A percentile compares a stretch with the other conserved stretches of the same genome.
Conservation (phyloP, 2,329 filamentous ascomycete genomes). For the Colletotrichum paranaense region DNA sequence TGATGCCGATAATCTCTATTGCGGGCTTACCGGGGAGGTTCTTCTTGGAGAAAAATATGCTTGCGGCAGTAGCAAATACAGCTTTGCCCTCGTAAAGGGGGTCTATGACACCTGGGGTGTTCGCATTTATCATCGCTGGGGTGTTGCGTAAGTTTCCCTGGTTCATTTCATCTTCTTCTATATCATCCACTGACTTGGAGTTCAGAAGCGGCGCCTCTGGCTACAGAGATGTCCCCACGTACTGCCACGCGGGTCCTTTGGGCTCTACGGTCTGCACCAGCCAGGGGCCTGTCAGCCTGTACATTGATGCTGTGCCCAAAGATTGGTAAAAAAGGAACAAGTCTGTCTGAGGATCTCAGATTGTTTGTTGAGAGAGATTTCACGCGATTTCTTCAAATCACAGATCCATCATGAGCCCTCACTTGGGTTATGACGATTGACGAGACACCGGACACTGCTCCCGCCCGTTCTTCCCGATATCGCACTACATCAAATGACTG, state of each 20-base stretch:
- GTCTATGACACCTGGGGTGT: neutral
- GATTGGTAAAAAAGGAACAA: neutral
- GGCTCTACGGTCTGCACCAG: slow-evolving; percentile 1
- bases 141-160: slow-evolving; percentile 3
- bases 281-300: neutral
- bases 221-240: slow-evolving; percentile 3
- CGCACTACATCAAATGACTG: no score
- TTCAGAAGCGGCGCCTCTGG: slow-evolving; percentile 14
- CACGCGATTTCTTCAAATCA: no score
- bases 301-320: neutral
- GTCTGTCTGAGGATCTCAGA: no score
- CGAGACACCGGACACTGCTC: no score
- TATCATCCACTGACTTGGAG: neutral
- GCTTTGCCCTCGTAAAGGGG: slow-evolving; percentile 15
- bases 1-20: slow-evolving; percentile 3
- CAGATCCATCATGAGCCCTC: no score
- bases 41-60: slow-evolving; percentile 8
- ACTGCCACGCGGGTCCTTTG: slow-evolving; percentile 1
- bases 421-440: no score
- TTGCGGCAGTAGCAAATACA: slow-evolving; percentile 25
- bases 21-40: neutral
- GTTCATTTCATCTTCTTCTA: neutral
- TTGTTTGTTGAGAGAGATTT: no score
- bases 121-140: neutral
- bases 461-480: no score